These are phyloP conservation scores for Boletus pseudopeckii DNA, from an alignment of 768 basidiomycete genomes.

Conservation along the genomic window DNA sequence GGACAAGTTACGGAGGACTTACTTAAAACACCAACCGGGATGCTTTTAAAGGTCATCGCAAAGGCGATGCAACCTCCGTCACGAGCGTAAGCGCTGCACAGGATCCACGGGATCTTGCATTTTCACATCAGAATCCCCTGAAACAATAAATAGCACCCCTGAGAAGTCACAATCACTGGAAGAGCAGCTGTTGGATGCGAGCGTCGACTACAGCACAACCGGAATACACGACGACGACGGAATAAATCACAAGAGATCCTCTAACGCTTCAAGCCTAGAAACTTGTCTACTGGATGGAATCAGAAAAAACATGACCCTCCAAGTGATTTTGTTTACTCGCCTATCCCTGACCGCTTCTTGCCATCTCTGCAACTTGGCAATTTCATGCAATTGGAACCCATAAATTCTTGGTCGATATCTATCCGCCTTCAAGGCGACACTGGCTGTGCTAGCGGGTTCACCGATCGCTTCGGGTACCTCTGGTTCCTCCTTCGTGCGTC, in stretches of 20 bases:
- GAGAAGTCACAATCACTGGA: background rate
- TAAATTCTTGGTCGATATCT: conserved; percentile 91
- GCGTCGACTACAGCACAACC: conserved; percentile 6
- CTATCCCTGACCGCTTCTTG: conserved; percentile 89
- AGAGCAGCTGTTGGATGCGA: background rate
- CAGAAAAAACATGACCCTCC: background rate
- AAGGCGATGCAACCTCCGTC: no score
- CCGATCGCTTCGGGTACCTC: conserved; percentile 54
- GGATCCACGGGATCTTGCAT: background rate
- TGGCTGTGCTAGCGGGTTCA: conserved; percentile 73
- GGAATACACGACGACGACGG: background rate
- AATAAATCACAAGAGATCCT: conserved; percentile 30
- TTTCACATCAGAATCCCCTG: background rate
- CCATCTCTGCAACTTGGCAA: conserved; percentile 92
- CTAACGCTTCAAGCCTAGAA: conserved; percentile 45
- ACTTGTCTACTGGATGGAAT: conserved; percentile 40
- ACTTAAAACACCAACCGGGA: background rate
- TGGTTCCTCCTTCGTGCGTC: conserved; percentile 54
- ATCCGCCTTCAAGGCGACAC: conserved; percentile 85
- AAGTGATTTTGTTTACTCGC: conserved; percentile 35
- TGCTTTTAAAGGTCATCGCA: no score
- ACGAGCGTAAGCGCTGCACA: no score
- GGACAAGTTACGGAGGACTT: background rate
- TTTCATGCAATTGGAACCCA: conserved; percentile 95
- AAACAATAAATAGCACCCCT: background rate